Base-by-base conservation (phyloP, 1,284 basidiomycete species). In the Xanthoconium separans region DNA sequence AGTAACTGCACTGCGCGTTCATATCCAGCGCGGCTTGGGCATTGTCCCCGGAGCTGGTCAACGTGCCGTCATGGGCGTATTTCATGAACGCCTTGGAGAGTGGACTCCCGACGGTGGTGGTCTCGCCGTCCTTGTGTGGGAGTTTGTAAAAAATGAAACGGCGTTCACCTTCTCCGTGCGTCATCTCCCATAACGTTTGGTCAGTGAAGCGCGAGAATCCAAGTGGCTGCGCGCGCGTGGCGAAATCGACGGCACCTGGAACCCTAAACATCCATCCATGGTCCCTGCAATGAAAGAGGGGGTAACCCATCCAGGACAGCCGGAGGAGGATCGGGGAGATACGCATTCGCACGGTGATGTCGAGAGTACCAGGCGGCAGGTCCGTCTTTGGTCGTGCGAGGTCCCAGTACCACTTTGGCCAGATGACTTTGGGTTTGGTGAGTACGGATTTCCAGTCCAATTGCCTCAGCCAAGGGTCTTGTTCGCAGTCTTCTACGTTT, bases 351-450 rank as follows among this genome's bases (percentile, higher is more conserved):
- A 91, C 85, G 3, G 95, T 95, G 52, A 99, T 76, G 64, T 97
- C 93, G 30, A 98, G 79, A 3, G 85, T 80, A 6, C 87, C 87
- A 0, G 85, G 83, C 1, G 80, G 73, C 47, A 75, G 62, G 55
- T 75, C 83, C 62, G 87, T 88, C 72, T 81, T 85, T 4, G 88
- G 87, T 61, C 77, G 85, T 6, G 86, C 75, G 4, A 95, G 81
- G 39, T 98, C 94, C 93, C 91, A 96, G 69, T 94, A 99, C 96
- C 97, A 99, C 66, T 94, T 92, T 0, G 95, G 96, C 86, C 86
- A 88, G 30, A 76, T 56, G 0, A 85, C 77, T 36, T 55, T 59
- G 6, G 48, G 44, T 13, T 54, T 59, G 6, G 20, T 18, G 6
- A 24, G 30, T 30, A 62, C 57, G 5, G n/a, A 51, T 45, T 37